These are phyloP conservation scores for Alnus glutinosa DNA, from an alignment of 306 rosid species.

Conservation along the genomic window DNA sequence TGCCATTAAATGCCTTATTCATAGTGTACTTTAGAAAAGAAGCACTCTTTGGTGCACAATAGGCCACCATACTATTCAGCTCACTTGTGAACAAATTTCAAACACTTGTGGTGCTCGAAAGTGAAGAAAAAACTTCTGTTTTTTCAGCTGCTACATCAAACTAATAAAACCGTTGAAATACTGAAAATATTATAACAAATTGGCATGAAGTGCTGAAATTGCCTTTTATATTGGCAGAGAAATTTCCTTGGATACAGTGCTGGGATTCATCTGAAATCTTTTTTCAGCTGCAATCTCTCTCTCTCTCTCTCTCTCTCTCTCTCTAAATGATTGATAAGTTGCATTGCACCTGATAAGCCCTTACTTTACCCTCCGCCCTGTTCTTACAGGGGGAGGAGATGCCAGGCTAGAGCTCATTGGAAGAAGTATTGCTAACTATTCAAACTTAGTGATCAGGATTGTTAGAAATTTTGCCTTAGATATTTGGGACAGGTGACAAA, in stretches of 20 bases:
- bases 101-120: background rate
- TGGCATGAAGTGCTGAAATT: background rate
- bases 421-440: background rate
- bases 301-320: background rate
- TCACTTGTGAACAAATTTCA: background rate
- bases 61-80: background rate
- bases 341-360: background rate
- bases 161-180: background rate
- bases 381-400: background rate
- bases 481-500: background rate
- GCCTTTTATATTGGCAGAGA: background rate
- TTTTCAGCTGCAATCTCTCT: background rate
- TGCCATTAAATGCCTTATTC: slow-evolving; percentile 2
- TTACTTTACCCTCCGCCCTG: background rate
- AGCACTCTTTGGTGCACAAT: background rate
- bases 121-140: background rate
- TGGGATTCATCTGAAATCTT: background rate
- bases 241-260: background rate
- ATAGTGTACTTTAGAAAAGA: background rate
- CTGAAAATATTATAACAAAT: background rate
- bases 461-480: background rate
- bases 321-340: background rate
- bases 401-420: background rate
- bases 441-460: background rate
- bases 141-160: background rate